Conservation (phyloP, 345 rosid genomes). For the Arabis hirsuta region DNA sequence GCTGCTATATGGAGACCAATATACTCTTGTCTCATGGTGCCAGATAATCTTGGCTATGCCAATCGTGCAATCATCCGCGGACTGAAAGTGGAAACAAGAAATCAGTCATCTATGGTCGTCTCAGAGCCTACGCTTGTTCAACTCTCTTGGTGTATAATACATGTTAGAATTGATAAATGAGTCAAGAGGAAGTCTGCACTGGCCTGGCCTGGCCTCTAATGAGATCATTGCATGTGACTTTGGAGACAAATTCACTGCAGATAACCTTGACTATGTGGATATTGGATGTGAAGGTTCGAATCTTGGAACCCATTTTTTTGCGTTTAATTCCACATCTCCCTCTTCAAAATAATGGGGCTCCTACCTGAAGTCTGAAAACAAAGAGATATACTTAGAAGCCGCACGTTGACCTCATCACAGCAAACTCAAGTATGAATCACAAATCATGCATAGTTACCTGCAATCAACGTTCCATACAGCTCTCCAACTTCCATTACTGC, state of each 20-base stretch:
- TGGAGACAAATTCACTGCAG: slow-evolving; percentile 1
- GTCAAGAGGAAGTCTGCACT: too few species aligned
- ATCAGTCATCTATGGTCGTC: slow-evolving; percentile 9
- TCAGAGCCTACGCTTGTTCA: not conserved
- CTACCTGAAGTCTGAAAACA: slow-evolving; percentile 77
- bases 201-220: not conserved
- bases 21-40: slow-evolving; percentile 92
- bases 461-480: slow-evolving; percentile 82
- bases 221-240: not conserved
- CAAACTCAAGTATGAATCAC: slow-evolving; percentile 14
- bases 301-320: slow-evolving; percentile 85
- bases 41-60: slow-evolving; percentile 70
- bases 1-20: too few species aligned
- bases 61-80: slow-evolving; percentile 81
- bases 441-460: slow-evolving; percentile 57
- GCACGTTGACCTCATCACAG: not conserved
- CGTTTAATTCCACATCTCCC: slow-evolving; percentile 97
- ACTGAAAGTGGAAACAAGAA: slow-evolving; percentile 53
- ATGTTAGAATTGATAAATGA: not conserved
- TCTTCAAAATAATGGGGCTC: slow-evolving; percentile 98
- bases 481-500: slow-evolving; percentile 96
- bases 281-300: slow-evolving; percentile 46
- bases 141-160: not conserved
- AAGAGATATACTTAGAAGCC: slow-evolving; percentile 2
- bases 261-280: not conserved